phyloP scores from a whole-genome alignment of 139 green algal species.

The Penium margaritaceum region DNA sequence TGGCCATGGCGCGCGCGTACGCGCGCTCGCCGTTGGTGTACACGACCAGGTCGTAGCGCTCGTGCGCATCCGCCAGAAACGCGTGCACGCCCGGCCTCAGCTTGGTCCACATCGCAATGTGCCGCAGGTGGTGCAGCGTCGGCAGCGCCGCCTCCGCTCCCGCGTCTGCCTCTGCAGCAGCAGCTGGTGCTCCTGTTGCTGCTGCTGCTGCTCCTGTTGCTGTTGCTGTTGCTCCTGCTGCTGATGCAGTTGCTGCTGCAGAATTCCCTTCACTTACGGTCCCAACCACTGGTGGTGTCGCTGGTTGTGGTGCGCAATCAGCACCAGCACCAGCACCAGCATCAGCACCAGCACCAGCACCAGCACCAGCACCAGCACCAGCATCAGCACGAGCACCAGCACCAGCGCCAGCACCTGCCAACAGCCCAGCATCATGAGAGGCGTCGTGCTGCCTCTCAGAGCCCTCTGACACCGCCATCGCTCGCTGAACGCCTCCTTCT shows the following conservation, averaged over 20 bases:
- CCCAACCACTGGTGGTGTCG: too few species aligned
- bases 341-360: neutral
- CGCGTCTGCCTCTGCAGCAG: neutral
- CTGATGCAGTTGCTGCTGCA: neutral
- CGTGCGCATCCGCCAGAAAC: constrained; percentile 40
- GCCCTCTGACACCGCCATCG: too few species aligned
- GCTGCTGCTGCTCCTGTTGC: neutral
- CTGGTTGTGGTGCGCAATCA: neutral
- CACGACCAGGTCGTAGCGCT: constrained; percentile 77
- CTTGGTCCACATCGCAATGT: constrained; percentile 86
- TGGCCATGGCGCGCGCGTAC: constrained; percentile 79
- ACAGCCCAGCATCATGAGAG: too few species aligned
- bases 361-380: neutral
- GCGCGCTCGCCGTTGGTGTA: constrained; percentile 89
- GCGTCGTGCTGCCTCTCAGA: too few species aligned
- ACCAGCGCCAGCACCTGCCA: neutral
- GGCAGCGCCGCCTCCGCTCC: neutral
- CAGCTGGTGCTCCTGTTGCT: neutral
- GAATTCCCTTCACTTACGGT: too few species aligned
- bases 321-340: neutral
- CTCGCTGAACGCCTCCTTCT: too few species aligned
- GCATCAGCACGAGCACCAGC: constrained; percentile 7
- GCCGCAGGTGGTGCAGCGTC: constrained; percentile 51
- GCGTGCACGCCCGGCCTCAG: constrained; percentile 67
- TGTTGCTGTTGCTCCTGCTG: neutral